A percentile compares a stretch with the other conserved stretches of the same genome.
Conservation (phyloP, 768 basidiomycete genomes). For the Erythrobasidium yunnanense region DNA sequence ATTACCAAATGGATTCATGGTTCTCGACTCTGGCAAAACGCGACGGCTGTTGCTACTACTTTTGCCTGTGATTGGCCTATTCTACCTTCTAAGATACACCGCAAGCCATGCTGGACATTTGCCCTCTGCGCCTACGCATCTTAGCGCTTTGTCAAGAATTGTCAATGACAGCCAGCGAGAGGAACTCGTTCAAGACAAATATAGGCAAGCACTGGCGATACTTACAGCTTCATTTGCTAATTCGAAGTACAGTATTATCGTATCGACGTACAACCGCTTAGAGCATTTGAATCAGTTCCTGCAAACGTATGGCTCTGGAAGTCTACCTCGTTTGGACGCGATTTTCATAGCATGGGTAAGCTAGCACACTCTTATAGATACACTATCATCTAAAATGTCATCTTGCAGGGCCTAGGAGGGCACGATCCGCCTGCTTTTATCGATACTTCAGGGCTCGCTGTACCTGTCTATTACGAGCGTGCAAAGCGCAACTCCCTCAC, state of each 20-base stretch:
- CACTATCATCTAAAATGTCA: not conserved
- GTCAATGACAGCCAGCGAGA: too few relatives aligned
- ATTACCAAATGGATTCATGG: too few relatives aligned
- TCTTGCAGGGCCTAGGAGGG: slow-evolving; percentile 11
- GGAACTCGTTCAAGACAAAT: too few relatives aligned
- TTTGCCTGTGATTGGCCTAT: too few relatives aligned
- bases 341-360: slow-evolving; percentile 23
- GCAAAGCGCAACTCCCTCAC: slow-evolving; percentile 15
- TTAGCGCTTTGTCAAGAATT: too few relatives aligned
- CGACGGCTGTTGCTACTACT: too few relatives aligned
- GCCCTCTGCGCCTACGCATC: too few relatives aligned
- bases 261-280: slow-evolving; percentile 23
- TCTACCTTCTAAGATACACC: too few relatives aligned
- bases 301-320: slow-evolving; percentile 2
- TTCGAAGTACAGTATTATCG: slow-evolving; percentile 20
- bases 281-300: slow-evolving; percentile 19
- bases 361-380: not conserved
- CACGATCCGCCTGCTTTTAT: slow-evolving; percentile 1
- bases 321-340: slow-evolving; percentile 7
- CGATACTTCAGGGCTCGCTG: not conserved
- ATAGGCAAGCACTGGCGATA: too few relatives aligned
- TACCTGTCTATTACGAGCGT: slow-evolving; percentile 11
- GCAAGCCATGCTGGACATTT: too few relatives aligned
- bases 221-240: too few relatives aligned
- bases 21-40: too few relatives aligned